A percentile compares a stretch with the other conserved stretches of the same genome.
Conservation (phyloP, 2,329 filamentous ascomycete species). For the Paracoccidioides lutzii region DNA sequence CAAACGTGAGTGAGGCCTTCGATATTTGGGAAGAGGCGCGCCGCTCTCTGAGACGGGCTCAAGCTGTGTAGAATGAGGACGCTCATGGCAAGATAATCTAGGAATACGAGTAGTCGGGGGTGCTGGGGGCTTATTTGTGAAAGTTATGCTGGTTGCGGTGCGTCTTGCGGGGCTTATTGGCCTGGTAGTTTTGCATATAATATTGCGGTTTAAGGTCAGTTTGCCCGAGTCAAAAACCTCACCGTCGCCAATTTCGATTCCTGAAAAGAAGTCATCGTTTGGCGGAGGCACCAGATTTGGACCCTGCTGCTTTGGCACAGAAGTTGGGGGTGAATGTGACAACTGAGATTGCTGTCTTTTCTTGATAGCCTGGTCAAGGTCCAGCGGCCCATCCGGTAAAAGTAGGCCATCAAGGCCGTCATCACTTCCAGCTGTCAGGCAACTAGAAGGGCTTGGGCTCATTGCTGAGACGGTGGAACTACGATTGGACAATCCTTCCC, state of each 20-base stretch:
- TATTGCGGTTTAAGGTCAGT: conserved; percentile 75
- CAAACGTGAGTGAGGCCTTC: conserved; percentile 54
- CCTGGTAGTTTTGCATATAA: conserved; percentile 67
- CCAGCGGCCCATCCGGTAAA: conserved; percentile 67
- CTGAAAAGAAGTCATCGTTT: conserved; percentile 68
- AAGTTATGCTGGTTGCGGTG: conserved; percentile 74
- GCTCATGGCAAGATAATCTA: conserved; percentile 58
- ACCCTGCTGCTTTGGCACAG: conserved; percentile 19
- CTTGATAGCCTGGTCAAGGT: conserved; percentile 67
- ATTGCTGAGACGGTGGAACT: conserved; percentile 81
- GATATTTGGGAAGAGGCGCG: conserved; percentile 51
- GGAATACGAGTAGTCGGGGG: conserved; percentile 57
- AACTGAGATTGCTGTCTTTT: conserved; percentile 43
- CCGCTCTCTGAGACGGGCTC: conserved; percentile 89
- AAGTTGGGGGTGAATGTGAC: conserved; percentile 21
- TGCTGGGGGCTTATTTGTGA: conserved; percentile 61
- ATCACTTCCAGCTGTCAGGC: conserved; percentile 81
- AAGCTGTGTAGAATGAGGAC: conserved; percentile 57
- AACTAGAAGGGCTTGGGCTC: conserved; percentile 86
- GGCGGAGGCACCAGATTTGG: conserved; percentile 10
- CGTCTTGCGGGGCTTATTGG: conserved; percentile 56
- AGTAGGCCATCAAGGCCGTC: conserved; percentile 83
- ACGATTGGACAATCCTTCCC: conserved; percentile 64
- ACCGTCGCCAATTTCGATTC: conserved; percentile 73
- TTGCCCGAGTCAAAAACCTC: conserved; percentile 71